These are phyloP conservation scores for Cadophora sp. DNA, from an alignment of 2,329 filamentous ascomycete genomes.

Conservation along the genomic window DNA sequence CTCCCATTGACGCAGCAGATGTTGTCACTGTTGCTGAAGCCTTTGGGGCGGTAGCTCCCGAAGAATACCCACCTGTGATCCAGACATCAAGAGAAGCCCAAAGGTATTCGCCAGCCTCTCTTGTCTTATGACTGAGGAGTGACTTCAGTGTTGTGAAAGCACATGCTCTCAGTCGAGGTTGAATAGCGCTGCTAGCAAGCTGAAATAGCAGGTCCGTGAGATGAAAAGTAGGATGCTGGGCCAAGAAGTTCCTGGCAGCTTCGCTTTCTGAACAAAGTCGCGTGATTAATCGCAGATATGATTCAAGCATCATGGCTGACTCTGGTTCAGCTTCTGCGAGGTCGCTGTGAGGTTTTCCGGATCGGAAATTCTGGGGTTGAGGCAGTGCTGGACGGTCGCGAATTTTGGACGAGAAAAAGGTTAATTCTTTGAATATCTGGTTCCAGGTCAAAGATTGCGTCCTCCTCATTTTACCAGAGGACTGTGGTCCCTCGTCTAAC, in stretches of 20 bases:
- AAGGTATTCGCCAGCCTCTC: slow-evolving; percentile 71
- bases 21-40: slow-evolving; percentile 34
- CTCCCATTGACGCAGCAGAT: slow-evolving; percentile 58
- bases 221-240: slow-evolving; percentile 68
- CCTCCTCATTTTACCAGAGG: slow-evolving; percentile 79
- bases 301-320: slow-evolving; percentile 94
- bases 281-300: slow-evolving; percentile 86
- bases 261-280: slow-evolving; percentile 80
- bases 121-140: slow-evolving; percentile 76
- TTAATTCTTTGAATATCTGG: slow-evolving; percentile 90
- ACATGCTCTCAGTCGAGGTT: slow-evolving; percentile 79
- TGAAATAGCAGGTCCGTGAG: slow-evolving; percentile 78
- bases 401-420: slow-evolving; percentile 81
- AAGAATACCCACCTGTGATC: slow-evolving; percentile 67
- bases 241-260: slow-evolving; percentile 74
- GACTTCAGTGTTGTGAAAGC: slow-evolving; percentile 81
- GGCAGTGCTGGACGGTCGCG: slow-evolving; percentile 70
- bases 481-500: slow-evolving; percentile 79
- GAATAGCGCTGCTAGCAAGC: slow-evolving; percentile 78
- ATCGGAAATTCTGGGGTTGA: slow-evolving; percentile 60
- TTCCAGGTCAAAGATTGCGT: slow-evolving; percentile 88
- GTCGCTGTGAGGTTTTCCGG: slow-evolving; percentile 66
- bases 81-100: slow-evolving; percentile 85
- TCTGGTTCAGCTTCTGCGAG: slow-evolving; percentile 86
- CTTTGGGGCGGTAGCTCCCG: slow-evolving; percentile 50